Evolutionary conservation across 192 early-diverging fungal genomes (phyloP).

Genomic region (Mortierella antarctica): DNA sequence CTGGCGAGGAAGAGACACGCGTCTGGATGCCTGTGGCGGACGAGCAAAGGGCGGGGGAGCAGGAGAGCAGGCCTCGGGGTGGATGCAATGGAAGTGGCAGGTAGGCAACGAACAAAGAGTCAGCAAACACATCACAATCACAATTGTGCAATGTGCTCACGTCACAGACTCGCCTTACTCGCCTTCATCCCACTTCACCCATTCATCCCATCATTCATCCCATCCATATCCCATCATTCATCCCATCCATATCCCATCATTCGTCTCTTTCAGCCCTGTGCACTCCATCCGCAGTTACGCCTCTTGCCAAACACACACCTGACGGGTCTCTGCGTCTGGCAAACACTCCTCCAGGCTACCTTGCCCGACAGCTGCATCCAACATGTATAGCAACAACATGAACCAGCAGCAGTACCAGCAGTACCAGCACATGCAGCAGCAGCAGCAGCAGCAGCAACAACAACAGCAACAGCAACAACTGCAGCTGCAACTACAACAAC

Average conservation of each 20-base stretch:
- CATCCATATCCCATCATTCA: neutral
- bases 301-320: neutral
- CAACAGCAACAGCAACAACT: constrained; percentile 35
- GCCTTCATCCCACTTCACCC: no score
- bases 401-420: constrained; percentile 30
- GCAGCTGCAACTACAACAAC: constrained; percentile 18
- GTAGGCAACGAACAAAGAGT: neutral
- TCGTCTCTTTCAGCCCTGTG: no score
- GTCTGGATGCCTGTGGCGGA: no score
- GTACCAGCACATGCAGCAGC: constrained; percentile 17
- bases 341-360: neutral
- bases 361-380: constrained; percentile 2
- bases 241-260: neutral
- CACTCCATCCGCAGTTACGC: neutral
- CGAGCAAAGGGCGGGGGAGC: no score
- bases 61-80: no score
- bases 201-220: neutral
- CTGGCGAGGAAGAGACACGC: no score
- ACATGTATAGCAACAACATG: constrained; percentile 24
- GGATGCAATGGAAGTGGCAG: no score
- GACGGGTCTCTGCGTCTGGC: neutral
- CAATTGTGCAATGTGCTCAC: no score
- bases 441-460: constrained; percentile 21
- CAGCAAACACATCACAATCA: neutral
- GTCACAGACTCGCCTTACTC: no score